Base-by-base conservation (phyloP, 208 protist species). In the Leptomonas pyrrhocoris region DNA sequence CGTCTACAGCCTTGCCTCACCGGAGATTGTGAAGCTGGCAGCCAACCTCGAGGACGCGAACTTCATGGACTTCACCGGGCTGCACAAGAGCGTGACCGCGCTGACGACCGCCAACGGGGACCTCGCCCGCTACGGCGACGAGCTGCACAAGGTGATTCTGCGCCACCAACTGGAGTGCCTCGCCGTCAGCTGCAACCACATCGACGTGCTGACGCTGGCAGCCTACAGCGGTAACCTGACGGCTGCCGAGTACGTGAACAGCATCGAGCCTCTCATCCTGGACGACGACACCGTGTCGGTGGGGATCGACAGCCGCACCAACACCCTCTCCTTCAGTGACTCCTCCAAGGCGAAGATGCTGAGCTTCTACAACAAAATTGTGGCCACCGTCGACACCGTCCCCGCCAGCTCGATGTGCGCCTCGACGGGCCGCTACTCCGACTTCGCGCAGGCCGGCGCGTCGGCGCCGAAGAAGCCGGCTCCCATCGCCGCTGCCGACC, bases 221-320 rank as follows among this genome's bases (percentile, higher is more conserved):
- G 73, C 77, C 40, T 68, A 80, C 56, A 77, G 74, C 63, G 64
- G 63, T 27, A 59, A 62, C 42, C 68, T 84, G 45, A 79, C 81
- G 19, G 77, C 86, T 13, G 72, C 64, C 16, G 73, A 79, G 45
- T 95, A 92, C 70, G 69, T 95, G 27, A 70, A 82, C 70, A 73
- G 67, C 45, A 76, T 92, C 49, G 83, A 93, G 67, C 83, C 83
- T 18, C 79, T 78, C 51, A 83, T 95, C 50, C 73, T 93, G 9
- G 77, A 84, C 55, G 83, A 93, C 51, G 79, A 74, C 2, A 72
- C 68, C 5, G 80, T 91, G 21, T 62, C 82, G 1, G 81, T 93
- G 8, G 86, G 92, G 45, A 86, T 95, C 36, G 86, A 95, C 68
- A 83, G 84, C 75, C 81, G 84, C 56, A 87, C 81, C 16, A 76